Percentiles rank a stretch among this genome's conserved stretches.
Conservation (phyloP, 1,284 basidiomycete genomes). For the Ustilago tritici region DNA sequence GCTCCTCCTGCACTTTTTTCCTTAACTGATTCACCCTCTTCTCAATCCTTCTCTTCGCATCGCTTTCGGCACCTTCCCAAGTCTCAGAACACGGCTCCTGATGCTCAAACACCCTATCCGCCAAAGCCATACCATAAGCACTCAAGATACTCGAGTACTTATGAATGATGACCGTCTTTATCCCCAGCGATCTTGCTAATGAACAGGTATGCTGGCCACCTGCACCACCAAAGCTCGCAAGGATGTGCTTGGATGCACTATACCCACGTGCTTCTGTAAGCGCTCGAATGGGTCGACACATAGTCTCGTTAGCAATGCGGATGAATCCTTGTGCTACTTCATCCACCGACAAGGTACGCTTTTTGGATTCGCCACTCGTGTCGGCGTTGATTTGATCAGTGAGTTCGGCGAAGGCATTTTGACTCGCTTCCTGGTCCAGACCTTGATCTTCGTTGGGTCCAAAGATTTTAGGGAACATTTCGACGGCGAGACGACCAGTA, state of each 20-base stretch:
- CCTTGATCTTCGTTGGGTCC: constrained; percentile 85
- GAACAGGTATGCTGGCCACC: constrained; percentile 93
- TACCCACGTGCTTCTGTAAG: constrained; percentile 90
- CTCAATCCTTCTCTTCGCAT: constrained; percentile 27
- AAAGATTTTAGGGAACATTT: constrained; percentile 84
- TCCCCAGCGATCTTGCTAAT: constrained; percentile 83
- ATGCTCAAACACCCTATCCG: constrained; percentile 79
- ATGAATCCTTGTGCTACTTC: constrained; percentile 84
- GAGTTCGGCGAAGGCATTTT: constrained; percentile 77
- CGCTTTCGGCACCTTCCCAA: constrained; percentile 67
- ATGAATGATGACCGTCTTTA: constrained; percentile 86
- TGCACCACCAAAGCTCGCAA: constrained; percentile 90
- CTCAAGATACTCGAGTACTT: constrained; percentile 86
- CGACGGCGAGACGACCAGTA: constrained; percentile 64
- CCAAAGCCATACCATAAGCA: constrained; percentile 88
- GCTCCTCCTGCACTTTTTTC: constrained; percentile 75
- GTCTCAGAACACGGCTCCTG: constrained; percentile 87
- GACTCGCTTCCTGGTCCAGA: constrained; percentile 76
- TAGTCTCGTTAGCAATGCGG: constrained; percentile 71
- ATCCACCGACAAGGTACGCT: constrained; percentile 75
- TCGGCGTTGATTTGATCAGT: constrained; percentile 78
- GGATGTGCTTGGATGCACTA: constrained; percentile 85
- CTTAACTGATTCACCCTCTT: constrained; percentile 72
- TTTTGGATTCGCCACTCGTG: constrained; percentile 69
- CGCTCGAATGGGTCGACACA: constrained; percentile 91